Evolutionary conservation across 257 asterid species (phyloP).

Genomic region (Fraxinus pennsylvanica): DNA sequence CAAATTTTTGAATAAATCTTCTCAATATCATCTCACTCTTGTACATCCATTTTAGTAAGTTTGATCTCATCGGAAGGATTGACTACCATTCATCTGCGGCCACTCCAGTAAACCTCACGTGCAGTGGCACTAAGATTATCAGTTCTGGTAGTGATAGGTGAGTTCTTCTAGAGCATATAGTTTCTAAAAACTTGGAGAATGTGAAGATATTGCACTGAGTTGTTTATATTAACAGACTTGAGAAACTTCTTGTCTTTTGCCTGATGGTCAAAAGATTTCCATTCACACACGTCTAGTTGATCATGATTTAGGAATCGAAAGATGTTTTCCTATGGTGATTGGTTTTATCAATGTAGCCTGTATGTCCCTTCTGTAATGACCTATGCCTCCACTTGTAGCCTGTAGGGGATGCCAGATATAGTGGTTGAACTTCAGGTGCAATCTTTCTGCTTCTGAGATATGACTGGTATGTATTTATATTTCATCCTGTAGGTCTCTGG

Average conservation of each 20-base stretch:
- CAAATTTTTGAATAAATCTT: slow-evolving; percentile 7
- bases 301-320: slow-evolving; percentile 14
- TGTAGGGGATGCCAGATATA: not conserved
- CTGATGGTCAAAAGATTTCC: slow-evolving; percentile 7
- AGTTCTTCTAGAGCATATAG: slow-evolving; percentile 28
- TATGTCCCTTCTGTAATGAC: not conserved
- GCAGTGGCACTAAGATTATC: slow-evolving; percentile 52
- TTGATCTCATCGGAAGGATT: slow-evolving; percentile 52
- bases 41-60: slow-evolving; percentile 43
- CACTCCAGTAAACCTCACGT: slow-evolving; percentile 49
- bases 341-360: not conserved
- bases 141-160: slow-evolving; percentile 64
- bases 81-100: slow-evolving; percentile 56
- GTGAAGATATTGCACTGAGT: slow-evolving; percentile 3
- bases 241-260: not conserved
- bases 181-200: not conserved
- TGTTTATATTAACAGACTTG: slow-evolving; percentile 6
- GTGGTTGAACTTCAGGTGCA: slow-evolving; percentile 6
- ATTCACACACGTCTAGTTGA: slow-evolving; percentile 6
- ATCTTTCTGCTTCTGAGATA: slow-evolving; percentile 18
- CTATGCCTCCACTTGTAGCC: slow-evolving; percentile 1
- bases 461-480: slow-evolving; percentile 21
- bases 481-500: slow-evolving; percentile 49
- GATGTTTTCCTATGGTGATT: not conserved
- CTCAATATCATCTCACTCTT: slow-evolving; percentile 19